Base-by-base conservation (phyloP, 768 basidiomycete species). In the Collybia mongolica region DNA sequence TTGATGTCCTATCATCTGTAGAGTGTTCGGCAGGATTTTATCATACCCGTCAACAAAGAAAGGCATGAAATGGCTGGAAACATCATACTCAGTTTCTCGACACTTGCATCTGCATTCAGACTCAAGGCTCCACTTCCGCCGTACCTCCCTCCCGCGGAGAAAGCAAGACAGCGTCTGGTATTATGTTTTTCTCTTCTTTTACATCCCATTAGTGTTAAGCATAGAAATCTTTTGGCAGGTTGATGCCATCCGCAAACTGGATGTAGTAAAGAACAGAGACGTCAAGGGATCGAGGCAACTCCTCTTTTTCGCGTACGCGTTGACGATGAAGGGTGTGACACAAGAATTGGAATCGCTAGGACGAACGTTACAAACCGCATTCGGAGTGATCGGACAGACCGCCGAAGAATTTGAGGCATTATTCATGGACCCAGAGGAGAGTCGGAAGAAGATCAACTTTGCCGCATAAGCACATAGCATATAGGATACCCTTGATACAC, bases 11-110 rank as follows among this genome's bases (percentile, higher is more conserved):
- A 24, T 39, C 41, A 39, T 43, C 26, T 26, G 39, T 62, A 95
- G 91, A 83, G 76, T 48, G 90, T 98, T 18, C 77, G 90, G 38
- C 72, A 77, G 23, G 93, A 96, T 49, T 98, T 97, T 59, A 90
- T 98, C 54, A 65, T 91, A 2, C 95, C 96, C 1, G 94, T 96
- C 41, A 97, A 90, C 61, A 80, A 72, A 61, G 88, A 97, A 59
- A 79, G 96, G 18, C 83, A 88, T 2, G 95, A 97, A 63, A 92
- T 99, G 90, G 92, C 85, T 41, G 95, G 95, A 32, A 96, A 93
- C 66, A 89, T 98, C 53, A 88, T 98, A 50, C 79, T 99, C 8
- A 93, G 86, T 64, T 88, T 93, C 64, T 89, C 91, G 1, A 82
- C 81, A 0, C 74, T 95, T 24, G 82, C 90, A 3, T 81, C 88